These are phyloP conservation scores for Phoma sp. DNA, from an alignment of 2,329 filamentous ascomycete species.

Conservation along the genomic window DNA sequence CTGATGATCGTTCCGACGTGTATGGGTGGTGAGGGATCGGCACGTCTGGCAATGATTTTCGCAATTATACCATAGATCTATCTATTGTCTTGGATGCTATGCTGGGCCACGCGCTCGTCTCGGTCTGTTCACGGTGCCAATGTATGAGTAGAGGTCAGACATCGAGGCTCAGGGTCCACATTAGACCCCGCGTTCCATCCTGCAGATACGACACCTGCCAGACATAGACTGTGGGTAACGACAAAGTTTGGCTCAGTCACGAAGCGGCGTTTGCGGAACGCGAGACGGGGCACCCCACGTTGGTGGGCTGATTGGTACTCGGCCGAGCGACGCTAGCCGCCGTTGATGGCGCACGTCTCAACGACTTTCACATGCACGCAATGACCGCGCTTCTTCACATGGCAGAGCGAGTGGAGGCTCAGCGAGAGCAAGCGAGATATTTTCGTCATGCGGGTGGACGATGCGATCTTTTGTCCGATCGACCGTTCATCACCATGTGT, in stretches of 20 bases:
- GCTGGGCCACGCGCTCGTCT: neutral
- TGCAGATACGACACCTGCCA: neutral
- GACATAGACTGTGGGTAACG: neutral
- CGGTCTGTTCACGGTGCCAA: neutral
- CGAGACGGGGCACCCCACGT: constrained; percentile 18
- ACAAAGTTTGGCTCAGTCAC: neutral
- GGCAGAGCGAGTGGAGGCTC: constrained; percentile 6
- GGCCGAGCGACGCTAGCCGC: constrained; percentile 25
- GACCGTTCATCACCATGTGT: neutral
- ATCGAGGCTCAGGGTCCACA: neutral
- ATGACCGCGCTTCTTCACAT: constrained; percentile 11
- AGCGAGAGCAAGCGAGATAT: constrained; percentile 16
- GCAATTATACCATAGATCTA: constrained; percentile 19
- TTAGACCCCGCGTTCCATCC: constrained; percentile 6
- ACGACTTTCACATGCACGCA: constrained; percentile 33
- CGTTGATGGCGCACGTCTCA: constrained; percentile 18
- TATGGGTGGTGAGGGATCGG: neutral
- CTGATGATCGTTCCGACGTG: neutral
- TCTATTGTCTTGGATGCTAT: constrained; percentile 4
- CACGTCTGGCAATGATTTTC: neutral
- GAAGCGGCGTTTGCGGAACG: neutral
- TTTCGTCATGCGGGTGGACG: constrained; percentile 17
- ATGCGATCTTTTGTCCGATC: neutral
- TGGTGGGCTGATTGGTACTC: constrained; percentile 25
- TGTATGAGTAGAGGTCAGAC: neutral